Evolutionary conservation across 164 flowering plant genomes (phyloP), one percentile per base, ranked within the genome.

Genomic region (Berberis thunbergii): DNA sequence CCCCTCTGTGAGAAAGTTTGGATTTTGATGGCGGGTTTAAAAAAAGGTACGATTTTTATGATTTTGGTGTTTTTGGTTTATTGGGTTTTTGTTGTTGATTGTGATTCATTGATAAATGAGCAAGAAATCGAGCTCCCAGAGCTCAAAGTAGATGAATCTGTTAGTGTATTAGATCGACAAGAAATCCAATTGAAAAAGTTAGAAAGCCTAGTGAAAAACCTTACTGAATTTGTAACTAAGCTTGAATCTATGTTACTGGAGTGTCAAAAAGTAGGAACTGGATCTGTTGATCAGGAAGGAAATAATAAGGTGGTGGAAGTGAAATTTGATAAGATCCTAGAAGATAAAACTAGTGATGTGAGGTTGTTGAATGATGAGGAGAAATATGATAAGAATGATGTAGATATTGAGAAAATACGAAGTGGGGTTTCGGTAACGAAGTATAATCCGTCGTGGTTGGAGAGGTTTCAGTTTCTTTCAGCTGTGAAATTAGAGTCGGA

Each of bases 361-460:
- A 64, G 42, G 53, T 55, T 43, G 41, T 58, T 42, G 57, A 59
- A 57, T 57, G 66, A 46, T 60, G 49, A 54, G 8, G 53, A 45
- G 53, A 49, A 59, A 8, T 67, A 43, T 54, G 69, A 69, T n/a
- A 45, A 67, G 45, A 55, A 52, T 41, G 0, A 49, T 10, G 12
- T 58, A 43, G 64, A 61, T 13, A 59, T 52, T 13, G 68, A 49
- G 67, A 61, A 76, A 53, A 44, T 72, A 61, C 69, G 64, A 59
- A 68, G 70, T 55, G 67, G 82, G 11, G 72, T 82, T 59, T 80
- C 92, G 0, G 87, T 89, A 2, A 83, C 85, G 0, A 89, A 88
- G 71, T 89, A 85, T 74, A 88, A 82, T 75, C 85, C 93, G 1
- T 77, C 90, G 49, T 91, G 97, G 99, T 81, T 87, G 2, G 99